These are phyloP conservation scores for Umbilicaria muhlenbergii DNA, from an alignment of 495 filamentous ascomycete genomes.

Conservation along the genomic window DNA sequence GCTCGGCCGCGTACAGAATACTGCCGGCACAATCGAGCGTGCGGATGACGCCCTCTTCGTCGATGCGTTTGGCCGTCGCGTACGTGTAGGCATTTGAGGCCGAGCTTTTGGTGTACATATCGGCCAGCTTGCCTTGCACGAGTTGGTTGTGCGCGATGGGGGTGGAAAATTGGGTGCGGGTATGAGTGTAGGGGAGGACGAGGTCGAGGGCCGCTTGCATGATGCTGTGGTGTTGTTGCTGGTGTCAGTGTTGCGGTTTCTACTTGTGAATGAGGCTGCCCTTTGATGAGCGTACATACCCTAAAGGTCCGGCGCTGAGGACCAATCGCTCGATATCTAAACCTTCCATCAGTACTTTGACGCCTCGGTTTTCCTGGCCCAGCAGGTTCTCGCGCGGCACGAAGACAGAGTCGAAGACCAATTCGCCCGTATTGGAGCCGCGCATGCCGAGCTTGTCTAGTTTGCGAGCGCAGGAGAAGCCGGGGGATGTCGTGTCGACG, in stretches of 20 bases:
- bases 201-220: conserved; percentile 90
- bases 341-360: conserved; percentile 89
- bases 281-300: conserved; percentile 23
- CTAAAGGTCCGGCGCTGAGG: conserved; percentile 77
- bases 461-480: conserved; percentile 80
- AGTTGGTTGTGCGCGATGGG: conserved; percentile 91
- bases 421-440: conserved; percentile 89
- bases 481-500: conserved; percentile 53
- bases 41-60: conserved; percentile 44
- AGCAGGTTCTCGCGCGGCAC: conserved; percentile 72
- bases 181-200: conserved; percentile 77
- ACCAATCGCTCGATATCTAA: conserved; percentile 89
- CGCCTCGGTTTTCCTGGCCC: conserved; percentile 65
- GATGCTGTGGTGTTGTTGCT: conserved; percentile 34
- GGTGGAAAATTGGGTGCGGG: conserved; percentile 70
- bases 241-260: not conserved
- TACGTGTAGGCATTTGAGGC: conserved; percentile 71
- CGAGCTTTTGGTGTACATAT: conserved; percentile 92
- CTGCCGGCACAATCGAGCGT: conserved; percentile 92
- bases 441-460: conserved; percentile 98
- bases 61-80: conserved; percentile 56
- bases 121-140: conserved; percentile 82
- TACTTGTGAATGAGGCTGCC: not conserved
- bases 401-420: conserved; percentile 85
- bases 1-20: conserved; percentile 87